Conservation (phyloP, 352 stramenopile species). For the Pythium inflatum region DNA sequence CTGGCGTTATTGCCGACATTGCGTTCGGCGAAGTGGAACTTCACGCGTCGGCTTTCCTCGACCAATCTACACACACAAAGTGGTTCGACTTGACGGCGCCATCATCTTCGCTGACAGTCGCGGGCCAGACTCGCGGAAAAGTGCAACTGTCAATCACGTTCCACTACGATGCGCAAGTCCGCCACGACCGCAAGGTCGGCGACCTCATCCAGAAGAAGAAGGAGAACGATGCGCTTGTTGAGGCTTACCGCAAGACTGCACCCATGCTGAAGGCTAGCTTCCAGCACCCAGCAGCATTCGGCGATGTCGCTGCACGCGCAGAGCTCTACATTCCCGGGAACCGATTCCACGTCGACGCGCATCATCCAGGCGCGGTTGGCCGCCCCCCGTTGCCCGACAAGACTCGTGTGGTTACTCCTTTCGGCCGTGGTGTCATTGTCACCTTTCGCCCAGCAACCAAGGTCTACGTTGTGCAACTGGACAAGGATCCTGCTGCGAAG, state of each 20-base stretch:
- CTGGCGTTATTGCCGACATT: conserved; percentile 66
- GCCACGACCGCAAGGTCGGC: conserved; percentile 45
- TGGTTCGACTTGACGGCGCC: conserved; percentile 61
- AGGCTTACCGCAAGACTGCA: conserved; percentile 63
- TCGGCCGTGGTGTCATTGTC: conserved; percentile 72
- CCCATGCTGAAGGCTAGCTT: conserved; percentile 48
- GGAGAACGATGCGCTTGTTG: conserved; percentile 68
- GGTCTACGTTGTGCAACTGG: conserved; percentile 84
- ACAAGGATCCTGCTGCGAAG: conserved; percentile 60
- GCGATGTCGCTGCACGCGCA: conserved; percentile 46
- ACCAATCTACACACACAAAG: conserved; percentile 58
- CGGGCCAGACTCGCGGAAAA: conserved; percentile 38
- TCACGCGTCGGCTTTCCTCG: conserved; percentile 50
- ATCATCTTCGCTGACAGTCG: conserved; percentile 27
- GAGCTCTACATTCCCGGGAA: conserved; percentile 81
- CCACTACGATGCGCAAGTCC: conserved; percentile 52
- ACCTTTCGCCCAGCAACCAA: conserved; percentile 72
- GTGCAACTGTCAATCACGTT: conserved; percentile 67
- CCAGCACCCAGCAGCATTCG: conserved; percentile 76
- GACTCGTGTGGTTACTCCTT: conserved; percentile 72
- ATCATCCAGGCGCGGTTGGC: conserved; percentile 70
- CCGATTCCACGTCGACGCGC: conserved; percentile 59
- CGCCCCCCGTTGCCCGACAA: conserved; percentile 74
- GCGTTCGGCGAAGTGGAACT: conserved; percentile 72
- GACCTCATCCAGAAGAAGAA: conserved; percentile 57